These are phyloP conservation scores for Brassica carinata DNA, from an alignment of 345 rosid genomes.

Conservation along the genomic window DNA sequence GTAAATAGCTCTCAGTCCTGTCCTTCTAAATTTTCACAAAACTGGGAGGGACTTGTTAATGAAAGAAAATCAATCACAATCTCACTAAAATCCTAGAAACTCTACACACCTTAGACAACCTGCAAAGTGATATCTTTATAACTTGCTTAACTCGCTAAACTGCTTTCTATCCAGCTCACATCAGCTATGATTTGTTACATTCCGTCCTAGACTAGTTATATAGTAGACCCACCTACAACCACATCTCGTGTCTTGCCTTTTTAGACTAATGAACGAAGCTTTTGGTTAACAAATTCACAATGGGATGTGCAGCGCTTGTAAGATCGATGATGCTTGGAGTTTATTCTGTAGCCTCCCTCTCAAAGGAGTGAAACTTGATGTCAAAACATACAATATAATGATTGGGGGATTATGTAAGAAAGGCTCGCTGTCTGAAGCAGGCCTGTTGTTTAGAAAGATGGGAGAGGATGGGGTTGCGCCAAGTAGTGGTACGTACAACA, in stretches of 20 bases:
- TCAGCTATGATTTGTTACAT: background rate
- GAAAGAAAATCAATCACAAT: too few relatives aligned
- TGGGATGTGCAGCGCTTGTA: background rate
- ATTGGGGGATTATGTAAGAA: constrained; percentile 27
- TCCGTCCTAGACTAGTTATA: background rate
- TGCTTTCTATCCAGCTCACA: background rate
- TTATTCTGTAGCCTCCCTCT: constrained; percentile 14
- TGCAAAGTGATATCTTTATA: too few relatives aligned
- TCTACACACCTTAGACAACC: too few relatives aligned
- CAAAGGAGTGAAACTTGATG: constrained; percentile 31
- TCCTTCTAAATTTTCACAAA: too few relatives aligned
- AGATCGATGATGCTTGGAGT: constrained; percentile 12
- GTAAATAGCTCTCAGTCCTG: too few relatives aligned
- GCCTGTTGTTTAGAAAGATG: background rate
- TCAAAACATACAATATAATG: constrained; percentile 13
- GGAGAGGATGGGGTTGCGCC: constrained; percentile 15
- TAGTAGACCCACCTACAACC: too few relatives aligned
- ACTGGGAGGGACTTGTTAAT: too few relatives aligned
- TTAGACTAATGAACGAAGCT: background rate
- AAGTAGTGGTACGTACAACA: background rate
- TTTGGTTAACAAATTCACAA: background rate
- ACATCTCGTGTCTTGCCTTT: background rate
- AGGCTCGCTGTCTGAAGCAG: background rate
- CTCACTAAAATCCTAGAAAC: too few relatives aligned
- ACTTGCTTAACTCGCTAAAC: too few relatives aligned